These are phyloP conservation scores for Uronychia setigera DNA, from an alignment of 73 alveolate species.

Conservation along the genomic window DNA sequence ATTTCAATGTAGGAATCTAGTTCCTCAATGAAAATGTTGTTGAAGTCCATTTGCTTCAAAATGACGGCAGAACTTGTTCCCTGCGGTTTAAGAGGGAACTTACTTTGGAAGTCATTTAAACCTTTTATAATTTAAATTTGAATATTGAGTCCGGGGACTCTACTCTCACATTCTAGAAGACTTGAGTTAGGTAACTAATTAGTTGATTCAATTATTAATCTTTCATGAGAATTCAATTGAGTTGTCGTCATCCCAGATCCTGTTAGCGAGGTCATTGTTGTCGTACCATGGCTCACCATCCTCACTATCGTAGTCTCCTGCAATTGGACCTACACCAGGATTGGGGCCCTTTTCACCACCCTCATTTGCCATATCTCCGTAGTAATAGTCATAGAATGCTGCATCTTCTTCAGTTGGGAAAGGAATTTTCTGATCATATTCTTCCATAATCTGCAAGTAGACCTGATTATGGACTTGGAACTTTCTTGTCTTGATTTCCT, in stretches of 20 bases:
- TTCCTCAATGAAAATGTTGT: slow-evolving; percentile 62
- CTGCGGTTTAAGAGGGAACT: too few relatives aligned
- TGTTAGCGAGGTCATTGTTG: slow-evolving; percentile 57
- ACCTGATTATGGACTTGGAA: slow-evolving; percentile 79
- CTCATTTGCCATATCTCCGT: too few relatives aligned
- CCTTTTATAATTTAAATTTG: too few relatives aligned
- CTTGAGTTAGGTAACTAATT: too few relatives aligned
- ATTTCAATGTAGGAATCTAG: slow-evolving; percentile 75
- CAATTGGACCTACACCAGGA: neutral
- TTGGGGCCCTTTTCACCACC: slow-evolving; percentile 12
- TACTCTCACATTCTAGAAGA: too few relatives aligned
- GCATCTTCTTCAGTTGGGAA: slow-evolving; percentile 32
- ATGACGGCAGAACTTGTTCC: too few relatives aligned
- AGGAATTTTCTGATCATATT: slow-evolving; percentile 41
- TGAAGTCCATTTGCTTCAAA: slow-evolving; percentile 56
- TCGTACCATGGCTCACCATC: slow-evolving; percentile 59
- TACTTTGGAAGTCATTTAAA: too few relatives aligned
- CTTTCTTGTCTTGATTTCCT: slow-evolving; percentile 80
- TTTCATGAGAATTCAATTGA: too few relatives aligned
- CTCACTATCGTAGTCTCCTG: slow-evolving; percentile 50
- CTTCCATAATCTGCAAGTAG: slow-evolving; percentile 76
- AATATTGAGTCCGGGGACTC: too few relatives aligned
- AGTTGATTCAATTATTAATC: too few relatives aligned
- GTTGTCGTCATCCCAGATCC: slow-evolving; percentile 60
- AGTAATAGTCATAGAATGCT: slow-evolving; percentile 22